These are phyloP conservation scores for Phaeolepiota aurea DNA, from an alignment of 768 basidiomycete species.

Conservation along the genomic window DNA sequence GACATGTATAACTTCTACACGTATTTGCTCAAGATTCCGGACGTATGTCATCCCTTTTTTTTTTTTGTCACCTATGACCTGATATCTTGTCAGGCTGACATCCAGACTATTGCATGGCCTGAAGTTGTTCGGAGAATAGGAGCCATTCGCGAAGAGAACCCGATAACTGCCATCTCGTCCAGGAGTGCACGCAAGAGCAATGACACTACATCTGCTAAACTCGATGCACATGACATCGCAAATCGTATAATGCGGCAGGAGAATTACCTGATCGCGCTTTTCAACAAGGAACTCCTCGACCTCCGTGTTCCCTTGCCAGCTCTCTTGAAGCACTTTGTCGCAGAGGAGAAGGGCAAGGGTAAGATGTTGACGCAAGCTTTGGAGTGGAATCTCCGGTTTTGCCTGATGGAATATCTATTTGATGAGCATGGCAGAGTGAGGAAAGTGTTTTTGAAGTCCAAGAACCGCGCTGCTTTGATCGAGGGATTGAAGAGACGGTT, in stretches of 20 bases:
- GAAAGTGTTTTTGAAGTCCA: conserved; percentile 84
- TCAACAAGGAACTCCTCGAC: conserved; percentile 94
- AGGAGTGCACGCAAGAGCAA: conserved; percentile 38
- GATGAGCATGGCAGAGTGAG: conserved; percentile 85
- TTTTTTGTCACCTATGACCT: conserved; percentile 6
- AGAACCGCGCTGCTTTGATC: conserved; percentile 68
- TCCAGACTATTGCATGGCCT: conserved; percentile 96
- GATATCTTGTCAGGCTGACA: conserved; percentile 63
- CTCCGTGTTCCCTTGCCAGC: conserved; percentile 74
- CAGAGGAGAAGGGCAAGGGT: conserved; percentile 54
- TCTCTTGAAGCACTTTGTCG: conserved; percentile 41
- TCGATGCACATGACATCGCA: conserved; percentile 97
- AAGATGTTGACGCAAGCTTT: conserved; percentile 80
- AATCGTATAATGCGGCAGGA: conserved; percentile 98
- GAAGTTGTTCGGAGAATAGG: conserved; percentile 89
- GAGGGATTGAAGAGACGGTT: conserved; percentile 84
- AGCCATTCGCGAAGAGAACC: conserved; percentile 87
- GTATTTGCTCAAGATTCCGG: conserved; percentile 86
- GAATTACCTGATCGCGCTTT: conserved; percentile 95
- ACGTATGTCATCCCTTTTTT: conserved; percentile 43
- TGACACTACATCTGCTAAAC: conserved; percentile 69
- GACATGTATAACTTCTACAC: conserved; percentile 98
- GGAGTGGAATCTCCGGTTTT: conserved; percentile 97
- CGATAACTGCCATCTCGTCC: conserved; percentile 80
- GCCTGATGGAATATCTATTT: conserved; percentile 92